These are phyloP conservation scores for Pseudocercospora eumusae DNA, from an alignment of 2,329 filamentous ascomycete genomes.

Conservation along the genomic window DNA sequence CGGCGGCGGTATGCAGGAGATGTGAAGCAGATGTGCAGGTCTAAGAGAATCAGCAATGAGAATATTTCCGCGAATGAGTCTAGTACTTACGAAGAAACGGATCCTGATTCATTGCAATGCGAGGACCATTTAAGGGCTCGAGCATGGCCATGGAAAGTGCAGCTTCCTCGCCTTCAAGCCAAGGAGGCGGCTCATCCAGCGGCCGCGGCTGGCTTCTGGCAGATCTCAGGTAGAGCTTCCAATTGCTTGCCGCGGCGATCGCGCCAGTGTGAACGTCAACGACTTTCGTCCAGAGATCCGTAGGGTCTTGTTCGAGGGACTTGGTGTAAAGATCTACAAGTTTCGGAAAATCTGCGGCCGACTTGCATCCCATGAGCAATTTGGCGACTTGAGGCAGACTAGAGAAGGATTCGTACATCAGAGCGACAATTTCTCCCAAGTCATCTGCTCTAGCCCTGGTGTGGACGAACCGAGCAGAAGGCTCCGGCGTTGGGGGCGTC, in stretches of 20 bases:
- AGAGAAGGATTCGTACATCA: slow-evolving; percentile 7
- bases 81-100: background rate
- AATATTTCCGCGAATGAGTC: background rate
- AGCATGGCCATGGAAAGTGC: background rate
- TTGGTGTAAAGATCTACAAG: background rate
- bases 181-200: background rate
- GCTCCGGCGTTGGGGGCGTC: background rate
- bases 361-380: background rate
- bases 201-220: background rate
- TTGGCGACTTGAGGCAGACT: background rate
- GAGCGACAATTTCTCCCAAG: slow-evolving; percentile 14
- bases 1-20: slow-evolving; percentile 42
- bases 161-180: background rate
- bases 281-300: background rate
- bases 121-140: background rate
- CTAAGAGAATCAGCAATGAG: slow-evolving; percentile 24
- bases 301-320: background rate
- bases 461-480: slow-evolving; percentile 10
- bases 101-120: background rate
- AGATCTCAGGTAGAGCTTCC: background rate
- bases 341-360: background rate
- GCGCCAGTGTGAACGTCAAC: background rate
- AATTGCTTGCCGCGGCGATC: background rate
- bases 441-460: slow-evolving; percentile 12
- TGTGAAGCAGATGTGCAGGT: slow-evolving; percentile 41